Evolutionary conservation across 441 rosid species (phyloP).

Genomic region (Iberis amara): DNA sequence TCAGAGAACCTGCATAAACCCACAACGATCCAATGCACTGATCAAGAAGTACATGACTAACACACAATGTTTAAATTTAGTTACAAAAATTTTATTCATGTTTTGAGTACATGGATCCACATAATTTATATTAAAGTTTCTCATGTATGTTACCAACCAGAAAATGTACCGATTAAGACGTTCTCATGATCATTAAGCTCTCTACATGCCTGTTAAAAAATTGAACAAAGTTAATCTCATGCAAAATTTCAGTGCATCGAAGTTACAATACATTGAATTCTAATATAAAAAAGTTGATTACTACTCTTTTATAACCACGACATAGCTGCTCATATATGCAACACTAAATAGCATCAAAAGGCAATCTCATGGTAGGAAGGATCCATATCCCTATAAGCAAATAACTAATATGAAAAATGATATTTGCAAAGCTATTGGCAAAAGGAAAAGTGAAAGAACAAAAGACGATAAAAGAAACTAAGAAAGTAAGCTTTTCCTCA

Average conservation of each 20-base stretch:
- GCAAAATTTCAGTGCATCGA: background rate
- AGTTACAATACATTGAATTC: slow-evolving; percentile 9
- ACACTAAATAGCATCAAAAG: slow-evolving; percentile 95
- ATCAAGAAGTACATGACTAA: background rate
- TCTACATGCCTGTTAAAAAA: slow-evolving; percentile 55
- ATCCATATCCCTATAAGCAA: slow-evolving; percentile 77
- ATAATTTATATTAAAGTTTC: slow-evolving; percentile 8
- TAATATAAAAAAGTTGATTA: slow-evolving; percentile 35
- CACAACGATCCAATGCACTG: background rate
- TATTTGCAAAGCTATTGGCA: no score
- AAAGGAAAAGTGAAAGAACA: no score
- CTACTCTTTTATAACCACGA: slow-evolving; percentile 74
- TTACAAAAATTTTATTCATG: slow-evolving; percentile 1
- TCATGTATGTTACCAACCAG: slow-evolving; percentile 44
- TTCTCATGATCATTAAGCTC: slow-evolving; percentile 88
- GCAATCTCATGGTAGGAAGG: slow-evolving; percentile 81
- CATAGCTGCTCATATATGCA: slow-evolving; percentile 94
- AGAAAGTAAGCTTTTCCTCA: no score
- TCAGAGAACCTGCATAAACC: slow-evolving; percentile 59
- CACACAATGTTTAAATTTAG: background rate
- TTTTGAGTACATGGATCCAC: no score
- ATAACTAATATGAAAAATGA: no score
- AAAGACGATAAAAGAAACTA: no score
- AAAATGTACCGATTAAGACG: slow-evolving; percentile 81
- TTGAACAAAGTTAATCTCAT: slow-evolving; percentile 10